These are phyloP conservation scores for Vitis amurensis DNA, from an alignment of 164 flowering plant species.

Conservation along the genomic window DNA sequence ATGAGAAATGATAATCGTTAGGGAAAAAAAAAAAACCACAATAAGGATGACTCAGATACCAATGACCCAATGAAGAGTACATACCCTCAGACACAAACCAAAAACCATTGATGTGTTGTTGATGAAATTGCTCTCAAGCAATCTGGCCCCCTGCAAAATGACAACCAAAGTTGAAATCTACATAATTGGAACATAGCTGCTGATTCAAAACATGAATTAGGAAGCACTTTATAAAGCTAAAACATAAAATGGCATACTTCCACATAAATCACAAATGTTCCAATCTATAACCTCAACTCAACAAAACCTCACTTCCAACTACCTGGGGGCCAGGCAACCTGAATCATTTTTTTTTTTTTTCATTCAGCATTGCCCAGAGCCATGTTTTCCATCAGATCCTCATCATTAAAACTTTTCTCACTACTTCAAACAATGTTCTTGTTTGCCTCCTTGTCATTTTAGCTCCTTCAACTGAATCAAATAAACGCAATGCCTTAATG, in stretches of 20 bases:
- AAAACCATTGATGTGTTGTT: slow-evolving; percentile 97
- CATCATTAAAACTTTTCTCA: no score
- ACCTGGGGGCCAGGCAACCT: no score
- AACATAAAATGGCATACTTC: neutral
- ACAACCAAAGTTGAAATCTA: neutral
- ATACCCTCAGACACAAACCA: slow-evolving; percentile 82
- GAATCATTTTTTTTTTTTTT: no score
- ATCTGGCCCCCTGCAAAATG: slow-evolving; percentile 67
- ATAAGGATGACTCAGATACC: neutral
- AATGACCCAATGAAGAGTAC: slow-evolving; percentile 12
- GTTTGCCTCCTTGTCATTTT: no score
- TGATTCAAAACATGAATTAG: neutral
- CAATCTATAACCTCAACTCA: no score
- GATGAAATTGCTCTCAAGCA: slow-evolving; percentile 86
- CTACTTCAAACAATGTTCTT: no score
- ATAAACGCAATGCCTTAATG: no score
- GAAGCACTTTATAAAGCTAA: neutral
- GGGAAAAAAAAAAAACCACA: neutral
- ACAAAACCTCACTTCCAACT: no score
- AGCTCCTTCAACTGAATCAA: no score
- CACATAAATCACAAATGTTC: no score
- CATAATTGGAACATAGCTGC: neutral
- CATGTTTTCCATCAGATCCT: no score
- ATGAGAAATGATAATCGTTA: neutral
- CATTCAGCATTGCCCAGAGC: no score